Base-by-base conservation (phyloP, 345 rosid genomes). In the Melaleuca alternifolia region DNA sequence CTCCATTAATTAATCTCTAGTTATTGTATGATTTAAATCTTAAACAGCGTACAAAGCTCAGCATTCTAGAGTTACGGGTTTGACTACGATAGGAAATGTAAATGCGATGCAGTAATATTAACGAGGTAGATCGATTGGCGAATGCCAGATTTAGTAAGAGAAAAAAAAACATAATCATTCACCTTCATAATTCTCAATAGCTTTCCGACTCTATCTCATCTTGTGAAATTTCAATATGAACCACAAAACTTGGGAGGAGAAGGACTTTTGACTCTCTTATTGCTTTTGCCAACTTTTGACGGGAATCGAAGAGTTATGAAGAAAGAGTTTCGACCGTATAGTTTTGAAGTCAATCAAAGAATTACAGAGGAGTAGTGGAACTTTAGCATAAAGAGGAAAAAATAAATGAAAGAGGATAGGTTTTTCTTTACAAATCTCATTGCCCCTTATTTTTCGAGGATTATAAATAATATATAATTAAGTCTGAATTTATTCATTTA, bases 141-240 rank as follows among this genome's bases (percentile, higher is more conserved):
- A 65, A 0, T 16, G 1, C 44, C 3, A 30, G 33, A 33, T 65
- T 6, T 65, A 65, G 11, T 8, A 2, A 65, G 9, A 37, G 77
- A 33, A 33, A 28, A 2, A 23, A 65, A 65, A 65, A 33, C 20
- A 5, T 16, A 16, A 30, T 65, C 6, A 8, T 30, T 65, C 0
- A 30, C 23, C 46, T 16, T 16, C 3, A 7, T 33, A 2, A 30
- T 10, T 65, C 1, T 21, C 2, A 41, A 41, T 8, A 16, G 10
- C 20, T 0, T 33, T 33, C 16, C 41, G 0, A 65, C 6, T 65
- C 2, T 16, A 6, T 65, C 23, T 0, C 1, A 0, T 65, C 4
- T 33, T 0, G 11, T 33, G 46, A 15, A 33, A 65, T 5, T 65
- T 65, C 46, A 33, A 65, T 24, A 33, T 4, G 6, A 33, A 33